Conservation (phyloP, 768 basidiomycete genomes). For the Ramaria sp. region DNA sequence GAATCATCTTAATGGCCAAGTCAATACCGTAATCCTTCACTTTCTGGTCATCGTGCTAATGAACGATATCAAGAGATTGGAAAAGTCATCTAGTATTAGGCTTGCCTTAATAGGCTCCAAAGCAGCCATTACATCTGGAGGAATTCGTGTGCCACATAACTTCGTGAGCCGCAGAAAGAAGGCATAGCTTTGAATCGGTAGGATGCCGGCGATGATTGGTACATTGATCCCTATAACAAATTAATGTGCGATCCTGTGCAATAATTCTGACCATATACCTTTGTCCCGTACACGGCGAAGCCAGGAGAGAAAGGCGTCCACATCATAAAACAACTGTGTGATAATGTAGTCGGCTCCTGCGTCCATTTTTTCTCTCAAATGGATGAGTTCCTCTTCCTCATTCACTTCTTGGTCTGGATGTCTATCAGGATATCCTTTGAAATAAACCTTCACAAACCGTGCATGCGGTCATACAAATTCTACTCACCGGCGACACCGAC, state of each 20-base stretch:
- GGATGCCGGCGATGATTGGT: slow-evolving; percentile 90
- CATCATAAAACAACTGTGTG: slow-evolving; percentile 95
- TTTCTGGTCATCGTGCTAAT: slow-evolving; percentile 84
- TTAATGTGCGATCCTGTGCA: slow-evolving; percentile 8
- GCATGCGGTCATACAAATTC: not conserved
- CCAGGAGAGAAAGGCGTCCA: slow-evolving; percentile 81
- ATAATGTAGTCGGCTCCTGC: slow-evolving; percentile 94
- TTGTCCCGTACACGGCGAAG: slow-evolving; percentile 52
- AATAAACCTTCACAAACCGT: not conserved
- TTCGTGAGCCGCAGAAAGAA: slow-evolving; percentile 90
- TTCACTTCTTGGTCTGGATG: slow-evolving; percentile 51
- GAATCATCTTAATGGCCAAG: slow-evolving; percentile 75
- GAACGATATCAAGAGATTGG: not conserved
- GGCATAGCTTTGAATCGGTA: slow-evolving; percentile 95
- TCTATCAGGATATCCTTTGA: slow-evolving; percentile 87
- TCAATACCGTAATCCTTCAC: slow-evolving; percentile 93
- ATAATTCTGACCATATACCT: slow-evolving; percentile 36
- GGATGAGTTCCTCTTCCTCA: slow-evolving; percentile 53
- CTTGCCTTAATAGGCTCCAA: slow-evolving; percentile 70
- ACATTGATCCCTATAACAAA: slow-evolving; percentile 63
- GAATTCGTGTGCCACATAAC: slow-evolving; percentile 74
- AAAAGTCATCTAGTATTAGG: slow-evolving; percentile 5
- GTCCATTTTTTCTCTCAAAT: slow-evolving; percentile 80
- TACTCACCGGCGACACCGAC: slow-evolving; percentile 82
- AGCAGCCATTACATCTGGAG: slow-evolving; percentile 48